These are phyloP conservation scores for Globisporangium lucens DNA, from an alignment of 352 stramenopile species.

Conservation along the genomic window DNA sequence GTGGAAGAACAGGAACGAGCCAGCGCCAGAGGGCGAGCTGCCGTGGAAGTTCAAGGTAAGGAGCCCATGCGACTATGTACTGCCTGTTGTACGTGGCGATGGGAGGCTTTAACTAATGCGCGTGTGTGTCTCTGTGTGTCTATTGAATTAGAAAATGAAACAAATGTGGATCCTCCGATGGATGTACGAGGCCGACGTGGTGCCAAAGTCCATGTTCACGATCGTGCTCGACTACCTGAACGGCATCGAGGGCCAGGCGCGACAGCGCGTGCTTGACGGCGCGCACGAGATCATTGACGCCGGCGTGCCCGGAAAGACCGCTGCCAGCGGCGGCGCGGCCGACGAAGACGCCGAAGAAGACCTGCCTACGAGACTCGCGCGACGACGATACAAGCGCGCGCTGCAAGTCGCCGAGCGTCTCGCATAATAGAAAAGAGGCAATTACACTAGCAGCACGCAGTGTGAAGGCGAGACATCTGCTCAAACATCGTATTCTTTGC, in stretches of 20 bases:
- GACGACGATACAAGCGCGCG: slow-evolving; percentile 76
- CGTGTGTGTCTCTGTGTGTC: not conserved
- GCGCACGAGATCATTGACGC: slow-evolving; percentile 72
- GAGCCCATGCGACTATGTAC: not conserved
- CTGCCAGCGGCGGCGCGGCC: slow-evolving; percentile 23
- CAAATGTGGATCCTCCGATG: slow-evolving; percentile 79
- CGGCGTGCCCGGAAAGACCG: slow-evolving; percentile 45
- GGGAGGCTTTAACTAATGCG: not conserved
- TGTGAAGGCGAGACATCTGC: not conserved
- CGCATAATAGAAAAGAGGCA: slow-evolving; percentile 24
- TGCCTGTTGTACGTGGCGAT: not conserved
- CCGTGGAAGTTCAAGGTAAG: slow-evolving; percentile 82
- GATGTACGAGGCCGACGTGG: slow-evolving; percentile 82
- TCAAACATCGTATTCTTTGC: not conserved
- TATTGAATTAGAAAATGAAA: slow-evolving; percentile 61
- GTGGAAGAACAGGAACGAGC: slow-evolving; percentile 62
- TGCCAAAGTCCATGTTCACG: slow-evolving; percentile 78
- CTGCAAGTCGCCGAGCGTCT: slow-evolving; percentile 72
- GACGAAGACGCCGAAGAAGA: slow-evolving; percentile 50
- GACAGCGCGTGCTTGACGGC: slow-evolving; percentile 65
- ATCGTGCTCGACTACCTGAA: slow-evolving; percentile 71
- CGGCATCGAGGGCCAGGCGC: slow-evolving; percentile 63
- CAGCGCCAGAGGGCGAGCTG: slow-evolving; percentile 45
- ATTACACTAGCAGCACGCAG: not conserved
- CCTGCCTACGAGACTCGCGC: slow-evolving; percentile 49